Evolutionary conservation across 2,329 filamentous ascomycete species (phyloP).

Genomic region (Neurospora crassa): DNA sequence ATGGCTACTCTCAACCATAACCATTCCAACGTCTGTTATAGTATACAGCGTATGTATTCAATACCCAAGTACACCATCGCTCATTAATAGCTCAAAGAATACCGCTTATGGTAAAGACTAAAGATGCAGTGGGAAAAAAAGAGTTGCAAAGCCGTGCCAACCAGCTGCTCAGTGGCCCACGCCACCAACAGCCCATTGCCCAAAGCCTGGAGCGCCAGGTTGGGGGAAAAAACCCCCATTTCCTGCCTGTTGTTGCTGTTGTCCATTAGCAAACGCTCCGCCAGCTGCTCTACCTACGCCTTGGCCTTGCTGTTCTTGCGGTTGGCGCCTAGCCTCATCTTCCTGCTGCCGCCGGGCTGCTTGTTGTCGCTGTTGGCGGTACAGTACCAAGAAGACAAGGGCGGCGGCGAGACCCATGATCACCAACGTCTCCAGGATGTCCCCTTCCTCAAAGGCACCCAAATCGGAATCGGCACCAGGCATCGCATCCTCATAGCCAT

Average conservation of each 20-base stretch:
- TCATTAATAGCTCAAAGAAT: not conserved
- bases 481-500: slow-evolving; percentile 48
- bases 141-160: not conserved
- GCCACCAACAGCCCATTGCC: slow-evolving; percentile 54
- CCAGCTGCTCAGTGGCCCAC: slow-evolving; percentile 42
- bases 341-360: slow-evolving; percentile 34
- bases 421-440: slow-evolving; percentile 68
- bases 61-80: not conserved
- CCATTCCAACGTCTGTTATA: not conserved
- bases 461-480: slow-evolving; percentile 59
- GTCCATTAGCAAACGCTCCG: not conserved
- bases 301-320: slow-evolving; percentile 17
- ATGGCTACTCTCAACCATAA: not conserved
- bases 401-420: slow-evolving; percentile 70
- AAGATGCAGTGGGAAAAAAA: not conserved
- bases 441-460: slow-evolving; percentile 28
- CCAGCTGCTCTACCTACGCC: not conserved
- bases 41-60: not conserved
- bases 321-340: slow-evolving; percentile 23
- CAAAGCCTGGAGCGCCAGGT: slow-evolving; percentile 57
- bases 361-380: slow-evolving; percentile 62
- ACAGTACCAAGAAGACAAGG: slow-evolving; percentile 71
- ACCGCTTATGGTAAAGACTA: not conserved
- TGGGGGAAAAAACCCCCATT: slow-evolving; percentile 33
- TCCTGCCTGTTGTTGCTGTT: slow-evolving; percentile 10